phyloP scores from a whole-genome alignment of 208 protist species.

The Leptomonas pyrrhocoris region DNA sequence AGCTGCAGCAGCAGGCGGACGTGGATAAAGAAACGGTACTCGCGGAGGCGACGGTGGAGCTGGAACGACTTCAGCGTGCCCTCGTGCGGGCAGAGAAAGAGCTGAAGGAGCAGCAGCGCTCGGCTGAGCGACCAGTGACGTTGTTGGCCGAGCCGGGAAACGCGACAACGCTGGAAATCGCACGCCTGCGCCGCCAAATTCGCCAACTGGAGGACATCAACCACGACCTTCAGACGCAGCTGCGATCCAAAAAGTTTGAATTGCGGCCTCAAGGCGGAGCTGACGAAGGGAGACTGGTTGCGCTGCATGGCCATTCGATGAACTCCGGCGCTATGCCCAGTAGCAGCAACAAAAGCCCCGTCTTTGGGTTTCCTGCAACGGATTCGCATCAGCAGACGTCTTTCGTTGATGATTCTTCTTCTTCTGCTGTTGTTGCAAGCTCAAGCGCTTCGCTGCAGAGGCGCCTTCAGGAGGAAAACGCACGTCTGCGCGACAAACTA shows the following conservation, averaged over 20 bases:
- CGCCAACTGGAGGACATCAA: slow-evolving; percentile 22
- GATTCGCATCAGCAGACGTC: not conserved
- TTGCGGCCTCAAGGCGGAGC: not conserved
- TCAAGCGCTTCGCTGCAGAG: not conserved
- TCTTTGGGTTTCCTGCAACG: not conserved
- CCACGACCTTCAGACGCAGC: slow-evolving; percentile 24
- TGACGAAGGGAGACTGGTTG: not conserved
- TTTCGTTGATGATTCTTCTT: not conserved
- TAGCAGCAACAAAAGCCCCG: not conserved
- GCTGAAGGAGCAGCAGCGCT: slow-evolving; percentile 24
- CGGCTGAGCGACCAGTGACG: not conserved
- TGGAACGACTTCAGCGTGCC: slow-evolving; percentile 42
- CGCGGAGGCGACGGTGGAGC: slow-evolving; percentile 40
- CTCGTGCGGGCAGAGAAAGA: slow-evolving; percentile 27
- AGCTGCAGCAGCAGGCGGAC: slow-evolving; percentile 29
- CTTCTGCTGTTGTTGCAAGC: too few relatives aligned
- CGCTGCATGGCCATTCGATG: not conserved
- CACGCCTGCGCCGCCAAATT: slow-evolving; percentile 21
- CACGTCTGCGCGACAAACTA: slow-evolving; percentile 18
- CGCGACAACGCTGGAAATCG: slow-evolving; percentile 5
- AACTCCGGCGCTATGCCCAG: not conserved
- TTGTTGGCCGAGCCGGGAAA: not conserved
- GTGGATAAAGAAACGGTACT: slow-evolving; percentile 30
- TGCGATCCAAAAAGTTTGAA: slow-evolving; percentile 8
- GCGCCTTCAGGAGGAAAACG: slow-evolving; percentile 32